These are phyloP conservation scores for Talaromyces atroroseus DNA, from an alignment of 2,329 filamentous ascomycete genomes.

Conservation along the genomic window DNA sequence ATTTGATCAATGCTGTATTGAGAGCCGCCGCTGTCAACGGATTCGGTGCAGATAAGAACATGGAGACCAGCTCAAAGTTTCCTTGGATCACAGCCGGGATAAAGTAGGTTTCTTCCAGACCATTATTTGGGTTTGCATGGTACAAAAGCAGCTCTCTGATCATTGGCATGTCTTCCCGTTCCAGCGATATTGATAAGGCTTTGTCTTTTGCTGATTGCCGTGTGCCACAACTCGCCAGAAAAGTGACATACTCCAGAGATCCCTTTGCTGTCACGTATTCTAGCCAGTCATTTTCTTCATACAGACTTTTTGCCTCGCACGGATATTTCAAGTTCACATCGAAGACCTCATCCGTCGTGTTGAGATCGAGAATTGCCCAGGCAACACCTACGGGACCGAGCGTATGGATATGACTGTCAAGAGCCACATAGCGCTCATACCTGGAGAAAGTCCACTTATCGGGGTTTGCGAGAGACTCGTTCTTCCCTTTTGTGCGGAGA, in stretches of 20 bases:
- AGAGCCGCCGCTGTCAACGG: not conserved
- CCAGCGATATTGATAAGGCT: not conserved
- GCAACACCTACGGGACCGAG: not conserved
- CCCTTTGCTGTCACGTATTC: not conserved
- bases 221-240: not conserved
- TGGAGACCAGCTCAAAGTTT: not conserved
- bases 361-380: not conserved
- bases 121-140: conserved; percentile 1
- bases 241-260: not conserved
- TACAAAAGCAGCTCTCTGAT: conserved; percentile 1
- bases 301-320: not conserved
- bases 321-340: not conserved
- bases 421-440: not conserved
- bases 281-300: not conserved
- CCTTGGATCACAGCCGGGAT: not conserved
- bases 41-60: conserved; percentile 4
- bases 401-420: not conserved
- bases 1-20: not conserved
- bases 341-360: not conserved
- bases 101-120: not conserved
- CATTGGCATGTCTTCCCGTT: not conserved
- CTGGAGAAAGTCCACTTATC: not conserved
- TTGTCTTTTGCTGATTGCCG: conserved; percentile 3
- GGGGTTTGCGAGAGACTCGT: not conserved
- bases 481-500: conserved; percentile 1